A percentile compares a stretch with the other conserved stretches of the same genome.
phyloP scores from a whole-genome alignment of 2,329 filamentous ascomycete species.

The Trichoderma sp. region DNA sequence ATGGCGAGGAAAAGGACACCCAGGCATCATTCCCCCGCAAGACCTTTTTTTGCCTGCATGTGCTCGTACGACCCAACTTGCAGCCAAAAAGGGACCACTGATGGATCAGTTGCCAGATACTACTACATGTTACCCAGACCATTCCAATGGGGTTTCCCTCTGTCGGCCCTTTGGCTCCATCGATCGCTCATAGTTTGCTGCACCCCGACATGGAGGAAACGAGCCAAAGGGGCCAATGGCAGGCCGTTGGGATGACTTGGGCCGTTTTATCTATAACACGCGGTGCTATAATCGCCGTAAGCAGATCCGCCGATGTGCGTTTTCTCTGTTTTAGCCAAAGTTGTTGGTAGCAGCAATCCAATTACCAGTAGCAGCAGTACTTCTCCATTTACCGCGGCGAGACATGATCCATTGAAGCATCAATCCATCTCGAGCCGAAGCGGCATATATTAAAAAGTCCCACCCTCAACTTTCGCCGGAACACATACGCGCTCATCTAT shows the following conservation, averaged over 20 bases:
- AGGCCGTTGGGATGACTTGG: slow-evolving; percentile 10
- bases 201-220: not conserved
- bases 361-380: not conserved
- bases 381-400: not conserved
- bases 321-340: not conserved
- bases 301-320: not conserved
- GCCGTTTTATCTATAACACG: not conserved
- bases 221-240: not conserved
- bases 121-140: not conserved
- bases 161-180: not conserved
- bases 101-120: no score
- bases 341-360: not conserved
- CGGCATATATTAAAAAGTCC: slow-evolving; percentile 1
- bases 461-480: not conserved
- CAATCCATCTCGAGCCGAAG: not conserved
- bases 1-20: not conserved
- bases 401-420: not conserved
- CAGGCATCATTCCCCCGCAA: not conserved
- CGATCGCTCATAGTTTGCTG: slow-evolving; percentile 1
- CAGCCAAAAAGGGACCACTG: not conserved
- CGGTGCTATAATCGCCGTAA: not conserved
- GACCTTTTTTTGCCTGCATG: not conserved
- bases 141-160: not conserved
- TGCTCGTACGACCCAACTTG: slow-evolving; percentile 14
- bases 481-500: slow-evolving; percentile 4